A percentile compares a stretch with the other conserved stretches of the same genome.
phyloP scores from a whole-genome alignment of 2,329 filamentous ascomycete genomes.

The Leptographium procerum region DNA sequence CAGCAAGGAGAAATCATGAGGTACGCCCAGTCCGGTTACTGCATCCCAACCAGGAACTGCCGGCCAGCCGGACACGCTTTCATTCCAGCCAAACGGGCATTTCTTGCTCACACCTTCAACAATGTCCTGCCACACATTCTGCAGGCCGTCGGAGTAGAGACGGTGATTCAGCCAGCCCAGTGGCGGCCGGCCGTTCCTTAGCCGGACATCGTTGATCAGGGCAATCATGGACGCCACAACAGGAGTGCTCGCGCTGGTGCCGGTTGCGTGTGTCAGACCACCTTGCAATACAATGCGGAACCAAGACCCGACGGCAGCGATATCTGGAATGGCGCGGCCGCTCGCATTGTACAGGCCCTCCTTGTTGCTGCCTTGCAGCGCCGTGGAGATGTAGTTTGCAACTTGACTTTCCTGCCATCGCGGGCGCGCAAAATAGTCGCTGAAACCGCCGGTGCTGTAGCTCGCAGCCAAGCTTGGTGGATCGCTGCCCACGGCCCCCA shows the following conservation, averaged over 20 bases:
- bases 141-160: conserved; percentile 28
- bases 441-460: conserved; percentile 43
- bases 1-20: conserved; percentile 16
- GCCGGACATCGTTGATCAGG: conserved; percentile 41
- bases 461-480: conserved; percentile 22
- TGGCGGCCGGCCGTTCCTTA: conserved; percentile 33
- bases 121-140: conserved; percentile 28
- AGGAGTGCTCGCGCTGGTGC: conserved; percentile 42
- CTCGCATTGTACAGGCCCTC: conserved; percentile 26
- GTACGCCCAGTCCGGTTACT: conserved; percentile 35
- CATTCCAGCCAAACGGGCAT: conserved; percentile 23
- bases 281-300: conserved; percentile 27
- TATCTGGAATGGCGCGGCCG: conserved; percentile 39
- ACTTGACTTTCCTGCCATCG: conserved; percentile 33
- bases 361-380: conserved; percentile 21
- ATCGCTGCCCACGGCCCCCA: conserved; percentile 41
- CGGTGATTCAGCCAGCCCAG: conserved; percentile 43
- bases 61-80: conserved; percentile 29
- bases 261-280: conserved; percentile 19
- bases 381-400: conserved; percentile 24
- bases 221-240: conserved; percentile 43
- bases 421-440: conserved; percentile 34
- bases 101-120: conserved; percentile 26
- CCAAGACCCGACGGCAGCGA: conserved; percentile 37
- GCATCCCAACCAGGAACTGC: conserved; percentile 34